Conservation (phyloP, 176 grass and related monocot species). For the Rhynchospora tenuis region DNA sequence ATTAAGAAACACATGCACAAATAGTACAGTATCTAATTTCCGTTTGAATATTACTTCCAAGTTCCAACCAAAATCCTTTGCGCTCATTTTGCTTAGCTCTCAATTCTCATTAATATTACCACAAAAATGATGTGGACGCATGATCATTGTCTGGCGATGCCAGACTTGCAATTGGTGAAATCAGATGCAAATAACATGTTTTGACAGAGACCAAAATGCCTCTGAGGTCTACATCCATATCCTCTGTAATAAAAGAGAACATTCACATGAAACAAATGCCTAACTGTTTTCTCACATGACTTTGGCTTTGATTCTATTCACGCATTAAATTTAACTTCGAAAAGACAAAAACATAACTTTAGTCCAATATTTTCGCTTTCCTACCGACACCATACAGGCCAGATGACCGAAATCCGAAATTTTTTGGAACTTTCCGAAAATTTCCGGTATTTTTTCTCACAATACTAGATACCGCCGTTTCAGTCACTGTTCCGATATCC, state of each 20-base stretch:
- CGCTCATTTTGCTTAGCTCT: not conserved
- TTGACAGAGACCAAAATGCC: not conserved
- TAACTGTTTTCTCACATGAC: constrained; percentile 13
- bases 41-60: not conserved
- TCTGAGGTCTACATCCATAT: not conserved
- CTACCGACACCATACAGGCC: no score
- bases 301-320: not conserved
- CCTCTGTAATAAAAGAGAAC: not conserved
- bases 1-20: not conserved
- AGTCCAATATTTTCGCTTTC: no score
- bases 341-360: not conserved
- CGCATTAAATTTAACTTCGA: not conserved
- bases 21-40: not conserved
- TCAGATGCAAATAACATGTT: not conserved
- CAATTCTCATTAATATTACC: not conserved
- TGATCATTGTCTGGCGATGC: not conserved
- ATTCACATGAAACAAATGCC: constrained; percentile 11
- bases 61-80: not conserved
- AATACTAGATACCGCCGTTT: no score
- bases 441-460: no score
- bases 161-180: not conserved
- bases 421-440: no score
- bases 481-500: no score
- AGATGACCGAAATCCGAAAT: no score
- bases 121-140: not conserved